A percentile compares a stretch with the other conserved stretches of the same genome.
Conservation (phyloP, 768 basidiomycete genomes). For the Xerocomellus chrysenteron region DNA sequence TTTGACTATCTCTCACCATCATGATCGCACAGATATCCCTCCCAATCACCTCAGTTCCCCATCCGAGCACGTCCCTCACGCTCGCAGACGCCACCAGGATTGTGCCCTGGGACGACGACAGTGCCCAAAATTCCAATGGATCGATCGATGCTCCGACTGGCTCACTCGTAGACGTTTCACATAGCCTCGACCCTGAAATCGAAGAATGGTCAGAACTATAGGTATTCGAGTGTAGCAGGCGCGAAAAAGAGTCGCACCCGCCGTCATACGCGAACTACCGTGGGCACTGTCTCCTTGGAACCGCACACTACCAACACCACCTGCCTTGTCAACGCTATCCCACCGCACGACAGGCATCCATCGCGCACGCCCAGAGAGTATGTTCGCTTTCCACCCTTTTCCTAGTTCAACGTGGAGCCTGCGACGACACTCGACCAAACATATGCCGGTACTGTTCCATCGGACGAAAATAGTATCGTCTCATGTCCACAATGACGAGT, state of each 20-base stretch:
- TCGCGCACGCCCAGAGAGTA: slow-evolving; percentile 78
- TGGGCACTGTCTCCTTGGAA: background rate
- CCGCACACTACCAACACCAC: slow-evolving; percentile 30
- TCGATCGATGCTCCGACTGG: background rate
- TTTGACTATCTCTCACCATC: slow-evolving; percentile 27
- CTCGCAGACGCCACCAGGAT: slow-evolving; percentile 51
- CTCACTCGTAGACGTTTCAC: background rate
- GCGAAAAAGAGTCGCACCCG: slow-evolving; percentile 31
- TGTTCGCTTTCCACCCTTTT: slow-evolving; percentile 91
- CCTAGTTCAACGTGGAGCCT: no score
- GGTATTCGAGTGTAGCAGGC: no score
- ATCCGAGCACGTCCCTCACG: slow-evolving; percentile 65
- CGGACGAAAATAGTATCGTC: no score
- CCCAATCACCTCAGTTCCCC: slow-evolving; percentile 56
- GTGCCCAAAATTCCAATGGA: slow-evolving; percentile 52
- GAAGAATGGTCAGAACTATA: background rate
- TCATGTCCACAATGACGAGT: no score
- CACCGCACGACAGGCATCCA: slow-evolving; percentile 64
- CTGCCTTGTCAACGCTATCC: slow-evolving; percentile 52
- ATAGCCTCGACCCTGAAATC: slow-evolving; percentile 8
- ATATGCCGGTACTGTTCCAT: no score
- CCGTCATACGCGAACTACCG: background rate
- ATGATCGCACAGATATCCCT: slow-evolving; percentile 42
- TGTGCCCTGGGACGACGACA: slow-evolving; percentile 43
- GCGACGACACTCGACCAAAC: no score